Base-by-base conservation (phyloP, 2,329 filamentous ascomycete species). In the Penicillium sp. region DNA sequence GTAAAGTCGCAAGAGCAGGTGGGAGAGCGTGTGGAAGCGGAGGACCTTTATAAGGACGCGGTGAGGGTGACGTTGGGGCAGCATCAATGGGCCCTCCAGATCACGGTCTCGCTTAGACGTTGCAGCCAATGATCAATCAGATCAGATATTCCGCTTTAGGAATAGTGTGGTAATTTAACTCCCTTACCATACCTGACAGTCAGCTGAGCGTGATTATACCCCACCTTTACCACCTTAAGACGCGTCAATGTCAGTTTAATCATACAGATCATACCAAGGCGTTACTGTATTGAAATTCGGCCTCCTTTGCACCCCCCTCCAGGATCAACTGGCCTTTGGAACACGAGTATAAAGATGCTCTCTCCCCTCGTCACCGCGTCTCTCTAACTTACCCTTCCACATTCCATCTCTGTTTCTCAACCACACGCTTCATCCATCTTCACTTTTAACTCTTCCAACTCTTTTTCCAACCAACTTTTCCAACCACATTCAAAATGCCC, bases 401-500 rank as follows among this genome's bases (percentile, higher is more conserved):
- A 71, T 71, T 69, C 66, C 66, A 71, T 69, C 69, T 71, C 70
- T 70, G 49, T 50, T 54, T 57, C 50, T 50, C 41, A 59, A 48
- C 49, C 62, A 64, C 68, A 66, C 67, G 73, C 71, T 73, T 59
- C 73, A 75, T 73, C 70, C 71, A 73, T 73, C 58, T 59, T 46
- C 15, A 42, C 56, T 56, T 54, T 41, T 37, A 50, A 56, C 48
- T 55, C 42, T 60, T 62, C 58, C 52, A 56, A 56, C 60, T 50
- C 42, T 69, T 67, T 65, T 64, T 62, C 58, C 62, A 69, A 59
- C 64, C 50, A 63, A 56, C 63, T 57, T 62, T 62, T 62, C 8
- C 60, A 67, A 25, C 62, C 66, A 57, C 66, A 73, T 69, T 73
- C 77, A 88, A 89, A 89, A 97, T 97, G 94, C 86, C 94, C 84